Conservation (phyloP, 2,329 filamentous ascomycete species). For the Calonectria ilicicola region DNA sequence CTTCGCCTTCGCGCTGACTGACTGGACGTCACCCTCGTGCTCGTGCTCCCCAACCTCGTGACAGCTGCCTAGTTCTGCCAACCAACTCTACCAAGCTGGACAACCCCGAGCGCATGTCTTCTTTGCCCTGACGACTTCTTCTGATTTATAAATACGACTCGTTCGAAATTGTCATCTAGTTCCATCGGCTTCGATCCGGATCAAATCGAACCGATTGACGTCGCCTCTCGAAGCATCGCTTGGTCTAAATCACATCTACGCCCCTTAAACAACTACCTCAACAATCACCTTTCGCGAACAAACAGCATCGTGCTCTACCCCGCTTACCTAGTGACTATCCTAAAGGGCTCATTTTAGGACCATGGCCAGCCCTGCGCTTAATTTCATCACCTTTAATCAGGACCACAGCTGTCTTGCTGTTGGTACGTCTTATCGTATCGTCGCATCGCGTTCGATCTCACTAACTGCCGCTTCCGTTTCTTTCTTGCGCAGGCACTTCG, state of each 20-base stretch:
- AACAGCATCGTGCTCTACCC: neutral
- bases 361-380: conserved; percentile 82
- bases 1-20: conserved; percentile 10
- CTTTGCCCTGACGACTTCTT: conserved; percentile 21
- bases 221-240: neutral
- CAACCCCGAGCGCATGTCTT: conserved; percentile 24
- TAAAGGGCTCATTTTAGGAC: conserved; percentile 32
- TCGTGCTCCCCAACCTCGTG: conserved; percentile 38
- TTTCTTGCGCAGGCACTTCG: conserved; percentile 75
- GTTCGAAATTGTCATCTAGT: neutral
- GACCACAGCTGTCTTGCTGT: conserved; percentile 98
- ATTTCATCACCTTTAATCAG: conserved; percentile 99
- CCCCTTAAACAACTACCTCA: neutral
- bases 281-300: neutral
- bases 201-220: conserved; percentile 6
- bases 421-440: conserved; percentile 66
- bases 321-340: no score
- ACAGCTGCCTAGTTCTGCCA: conserved; percentile 32
- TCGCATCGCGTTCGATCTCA: conserved; percentile 16
- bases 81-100: conserved; percentile 22
- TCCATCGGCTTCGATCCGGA: neutral
- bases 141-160: neutral
- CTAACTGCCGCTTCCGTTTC: conserved; percentile 17
- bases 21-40: conserved; percentile 14
- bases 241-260: neutral